Percentiles rank a stretch among this genome's conserved stretches.
These are phyloP conservation scores for Ceratocystis albifundus DNA, from an alignment of 2,329 filamentous ascomycete genomes.

Conservation along the genomic window DNA sequence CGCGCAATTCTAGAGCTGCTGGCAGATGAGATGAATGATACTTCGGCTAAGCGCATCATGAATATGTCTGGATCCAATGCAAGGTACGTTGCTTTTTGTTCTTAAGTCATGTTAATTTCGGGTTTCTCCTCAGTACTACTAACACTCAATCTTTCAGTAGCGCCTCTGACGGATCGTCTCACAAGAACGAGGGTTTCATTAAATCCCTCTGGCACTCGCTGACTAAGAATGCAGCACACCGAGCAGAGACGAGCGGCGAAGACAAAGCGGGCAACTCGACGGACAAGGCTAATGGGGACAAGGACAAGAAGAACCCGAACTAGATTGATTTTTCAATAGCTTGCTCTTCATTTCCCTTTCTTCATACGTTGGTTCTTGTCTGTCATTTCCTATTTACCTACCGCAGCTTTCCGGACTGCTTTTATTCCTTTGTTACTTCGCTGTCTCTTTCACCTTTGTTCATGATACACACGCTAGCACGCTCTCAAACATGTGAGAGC, in stretches of 20 bases:
- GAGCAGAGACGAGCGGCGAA: slow-evolving; percentile 30
- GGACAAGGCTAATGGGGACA: slow-evolving; percentile 24
- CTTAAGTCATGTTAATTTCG: background rate
- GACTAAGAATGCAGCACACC: slow-evolving; percentile 59
- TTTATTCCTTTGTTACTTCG: background rate
- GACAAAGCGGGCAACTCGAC: slow-evolving; percentile 23
- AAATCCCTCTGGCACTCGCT: slow-evolving; percentile 89
- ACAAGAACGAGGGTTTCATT: slow-evolving; percentile 79
- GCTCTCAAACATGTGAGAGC: background rate
- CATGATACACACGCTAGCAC: slow-evolving; percentile 17
- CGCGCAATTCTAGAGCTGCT: slow-evolving; percentile 89
- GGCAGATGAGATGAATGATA: slow-evolving; percentile 90
- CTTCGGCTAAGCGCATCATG: slow-evolving; percentile 85
- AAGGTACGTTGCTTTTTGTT: slow-evolving; percentile 35
- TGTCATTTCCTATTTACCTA: background rate
- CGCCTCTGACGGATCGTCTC: slow-evolving; percentile 30
- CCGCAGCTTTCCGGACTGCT: background rate
- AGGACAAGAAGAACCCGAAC: slow-evolving; percentile 24
- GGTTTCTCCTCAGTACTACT: background rate
- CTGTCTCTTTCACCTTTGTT: slow-evolving; percentile 9
- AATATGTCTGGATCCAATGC: slow-evolving; percentile 43
- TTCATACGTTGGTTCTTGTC: background rate
- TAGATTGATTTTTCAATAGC: no score
- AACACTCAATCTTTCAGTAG: background rate
- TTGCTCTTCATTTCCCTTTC: background rate